Base-by-base conservation (phyloP, 306 rosid species). In the Trifolium subterraneum region DNA sequence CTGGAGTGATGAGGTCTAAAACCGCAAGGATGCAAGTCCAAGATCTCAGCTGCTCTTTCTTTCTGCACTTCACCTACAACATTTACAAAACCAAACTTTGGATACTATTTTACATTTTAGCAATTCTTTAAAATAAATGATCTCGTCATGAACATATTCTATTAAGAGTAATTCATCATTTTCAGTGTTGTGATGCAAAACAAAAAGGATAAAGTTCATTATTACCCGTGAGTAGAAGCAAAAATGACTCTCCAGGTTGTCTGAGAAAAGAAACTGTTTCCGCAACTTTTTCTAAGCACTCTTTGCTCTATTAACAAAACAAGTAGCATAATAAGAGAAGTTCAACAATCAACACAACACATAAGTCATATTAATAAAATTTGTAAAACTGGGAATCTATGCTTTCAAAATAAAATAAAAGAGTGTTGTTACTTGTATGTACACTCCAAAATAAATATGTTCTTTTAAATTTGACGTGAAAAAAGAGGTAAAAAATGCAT, bases 171-270 rank as follows among this genome's bases (percentile, higher is more conserved):
- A 61, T 20, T 29, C 18, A 50, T 60, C 59, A 79, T 23, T 69
- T 52, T 23, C 45, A 56, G 38, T 16, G 70, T 19, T 39, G 10
- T 55, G 19, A 44, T 33, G 3, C 14, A 58, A 50, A 51, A 36
- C 64, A 60, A 73, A 39, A 41, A 22, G 42, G 64, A 39, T 29
- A 66, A 75, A 51, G 10, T 39, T 35, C 47, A 39, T 45, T 64
- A 27, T 19, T 86, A 93, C 98, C 98, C 63, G 98, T 93, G 72
- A 93, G 92, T 70, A 93, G 81, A 77, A 91, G 97, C 86, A 93
- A 48, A 82, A 59, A 79, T 61, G 93, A 83, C 19, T 85, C 80
- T 76, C 75, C 84, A 7, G 87, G 76, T 72, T 82, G 87, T 41
- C 67, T 78, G 61, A 93, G 98, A 54, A 86, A 82, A n/a, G 83